Base-by-base conservation (phyloP, 495 filamentous ascomycete genomes). In the Astrothelium subdiscretum region DNA sequence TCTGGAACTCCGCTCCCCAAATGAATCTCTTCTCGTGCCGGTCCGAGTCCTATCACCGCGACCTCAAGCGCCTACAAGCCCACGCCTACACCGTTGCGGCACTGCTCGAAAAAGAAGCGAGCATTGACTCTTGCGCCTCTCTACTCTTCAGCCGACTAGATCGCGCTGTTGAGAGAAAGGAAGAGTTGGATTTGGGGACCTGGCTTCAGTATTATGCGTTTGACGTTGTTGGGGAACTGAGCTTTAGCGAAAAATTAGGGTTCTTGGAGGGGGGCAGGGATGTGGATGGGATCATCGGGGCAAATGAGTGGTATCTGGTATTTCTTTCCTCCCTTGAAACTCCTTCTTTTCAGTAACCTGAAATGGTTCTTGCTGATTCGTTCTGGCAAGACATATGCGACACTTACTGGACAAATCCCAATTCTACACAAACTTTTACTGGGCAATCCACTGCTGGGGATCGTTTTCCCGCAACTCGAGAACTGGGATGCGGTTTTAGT, bases 131-230 rank as follows among this genome's bases (percentile, higher is more conserved):
- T 20, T 75, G 71, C 54, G 70, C 63, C 3, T 59, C 61, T 10
- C 48, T 76, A 2, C 72, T 78, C 57, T 12, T 70, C 6, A 42
- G 60, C 1, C 61, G 70, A 42, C 31, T 74, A 11, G 22, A 59
- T 12, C 52, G 61, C 3, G 71, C 68, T 32, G 69, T 67, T 0
- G 54, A 59, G 3, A 32, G 57, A 3, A 59, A 65, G 0, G 29
- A 71, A 12, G 61, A 72, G 2, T 66, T 78, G 10, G 73, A 80
- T 31, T 66, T 80, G 0, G 71, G 74, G 12, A 44, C 66, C 32
- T 82, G 78, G 79, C 66, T 80, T 32, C 77, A 73, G 51, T 81
- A 74, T 65, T 80, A 74, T 58, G 70, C 77, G 42, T 79, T 81
- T 52, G 75, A 72, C 54, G 78, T 74, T 0, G 74, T 81, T 35